Percentiles rank a stretch among this genome's conserved stretches.
Evolutionary conservation across 2,329 filamentous ascomycete species (phyloP).

Genomic region (Cucurbitaria berberidis): DNA sequence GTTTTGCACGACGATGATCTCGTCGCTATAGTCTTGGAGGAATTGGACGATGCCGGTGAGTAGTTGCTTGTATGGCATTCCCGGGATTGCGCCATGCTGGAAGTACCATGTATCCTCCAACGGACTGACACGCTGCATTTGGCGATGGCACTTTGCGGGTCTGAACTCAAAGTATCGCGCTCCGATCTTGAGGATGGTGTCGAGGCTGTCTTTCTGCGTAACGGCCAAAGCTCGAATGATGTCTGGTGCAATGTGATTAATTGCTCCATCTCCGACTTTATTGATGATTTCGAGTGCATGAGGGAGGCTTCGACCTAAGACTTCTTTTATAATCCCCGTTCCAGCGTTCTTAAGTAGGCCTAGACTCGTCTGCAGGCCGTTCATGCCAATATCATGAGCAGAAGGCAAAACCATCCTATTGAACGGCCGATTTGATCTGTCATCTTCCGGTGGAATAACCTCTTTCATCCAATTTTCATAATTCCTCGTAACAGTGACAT

Average conservation of each 20-base stretch:
- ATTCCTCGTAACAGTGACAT: conserved; percentile 54
- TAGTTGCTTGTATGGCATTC: conserved; percentile 56
- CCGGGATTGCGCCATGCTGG: conserved; percentile 59
- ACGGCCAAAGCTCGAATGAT: conserved; percentile 59
- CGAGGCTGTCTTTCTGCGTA: conserved; percentile 58
- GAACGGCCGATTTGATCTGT: conserved; percentile 51
- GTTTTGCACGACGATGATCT: conserved; percentile 59
- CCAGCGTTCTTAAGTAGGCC: conserved; percentile 50
- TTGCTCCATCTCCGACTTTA: conserved; percentile 33
- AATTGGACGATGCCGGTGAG: conserved; percentile 53
- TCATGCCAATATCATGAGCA: conserved; percentile 60
- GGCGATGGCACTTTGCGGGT: conserved; percentile 55
- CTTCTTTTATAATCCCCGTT: conserved; percentile 39
- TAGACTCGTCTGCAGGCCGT: conserved; percentile 54
- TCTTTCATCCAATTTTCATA: conserved; percentile 54
- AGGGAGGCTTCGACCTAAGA: conserved; percentile 34
- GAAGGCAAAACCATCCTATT: conserved; percentile 54
- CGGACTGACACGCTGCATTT: conserved; percentile 46
- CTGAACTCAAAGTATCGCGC: conserved; percentile 61
- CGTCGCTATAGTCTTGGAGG: conserved; percentile 49
- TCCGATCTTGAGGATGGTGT: conserved; percentile 55
- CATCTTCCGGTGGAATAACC: conserved; percentile 50
- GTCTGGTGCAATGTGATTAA: conserved; percentile 43
- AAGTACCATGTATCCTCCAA: conserved; percentile 58
- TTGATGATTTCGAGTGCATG: conserved; percentile 35